Evolutionary conservation across 441 rosid species (phyloP), one percentile per base, ranked within the genome.

Genomic region (Syzygium malaccense): DNA sequence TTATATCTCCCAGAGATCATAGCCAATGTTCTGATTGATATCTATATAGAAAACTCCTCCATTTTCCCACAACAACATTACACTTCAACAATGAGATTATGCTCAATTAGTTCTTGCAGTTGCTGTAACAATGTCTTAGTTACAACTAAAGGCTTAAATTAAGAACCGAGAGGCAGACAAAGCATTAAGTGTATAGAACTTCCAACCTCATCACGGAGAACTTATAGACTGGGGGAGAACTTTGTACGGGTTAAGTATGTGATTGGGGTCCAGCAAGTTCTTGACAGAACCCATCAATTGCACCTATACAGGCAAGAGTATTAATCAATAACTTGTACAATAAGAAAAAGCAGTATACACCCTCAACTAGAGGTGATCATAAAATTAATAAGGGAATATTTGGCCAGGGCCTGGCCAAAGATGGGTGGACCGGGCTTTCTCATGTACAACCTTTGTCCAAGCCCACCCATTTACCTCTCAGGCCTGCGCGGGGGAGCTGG

Each of bases 211-310:
- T 83, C 58, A 83, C 66, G 86, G 79, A 45, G 91, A 87, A 91
- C 84, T 55, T 88, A 92, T 71, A 51, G 94, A 92, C 41, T 88
- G 96, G 12, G 96, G 96, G 88, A 96, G 95, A 92, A 96, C 98
- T 94, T 95, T 97, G 92, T 97, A 95, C 9, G 98, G 99, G 89
- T 96, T 96, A 84, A 96, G 96, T 90, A 96, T 96, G 86, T 97
- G 94, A 30, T 96, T 95, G 30, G 98, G 98, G 88, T 96, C 99
- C 89, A 97, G 89, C 92, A 95, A 87, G 85, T 91, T 95, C 92
- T 97, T 96, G 78, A 97, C 93, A 37, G 97, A 95, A 91, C 89
- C 95, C 99, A 96, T 97, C 89, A 93, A 87, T 87, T 94, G 93
- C 86, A 96, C 98, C 99, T 97, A 89, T 83, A 79, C 51, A 37